Base-by-base conservation (phyloP, 1,139 yeast species). In the Geotrichum bryndzae region DNA sequence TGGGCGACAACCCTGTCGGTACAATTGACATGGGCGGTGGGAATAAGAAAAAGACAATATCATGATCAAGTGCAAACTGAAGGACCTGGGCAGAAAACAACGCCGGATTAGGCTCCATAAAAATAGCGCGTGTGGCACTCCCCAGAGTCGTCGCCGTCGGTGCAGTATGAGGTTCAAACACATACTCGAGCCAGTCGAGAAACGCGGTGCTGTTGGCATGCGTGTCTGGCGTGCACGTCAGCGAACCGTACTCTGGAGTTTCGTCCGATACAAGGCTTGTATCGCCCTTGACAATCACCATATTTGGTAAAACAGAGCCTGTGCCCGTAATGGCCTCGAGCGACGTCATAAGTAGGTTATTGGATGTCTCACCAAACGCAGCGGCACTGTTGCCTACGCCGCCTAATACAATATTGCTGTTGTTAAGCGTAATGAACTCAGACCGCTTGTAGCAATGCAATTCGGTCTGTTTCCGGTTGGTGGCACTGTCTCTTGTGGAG, bases 181-280 rank as follows among this genome's bases (percentile, higher is more conserved):
- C 53, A 10, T 59, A 25, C 51, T 52, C 58, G n/a, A 62, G 57
- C 62, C 62, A 62, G 51, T 62, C 58, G n/a, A 56, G 58, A 25
- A 62, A 57, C 6, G 53, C 38, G 3, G 57, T 33, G 3, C 56
- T 10, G 58, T 56, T 62, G 29, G 62, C 51, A 23, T 62, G 55
- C 8, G 62, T 62, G 51, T 62, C 60, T 7, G 54, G 35, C 2
- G 61, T 61, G 46, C 58, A 48, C 1, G 53, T 51, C 1, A 61
- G 53, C 4, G 60, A 23, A 6, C 61, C 61, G 38, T 58, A 58
- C 35, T 58, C 60, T 3, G 22, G 41, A 3, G 53, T 53, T 2
- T 56, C 57, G 3, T 31, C 55, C 7, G 48, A 25, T 15, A 54
- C 57, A 29, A 58, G 59, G 27, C 51, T 51, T 2, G 55, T 22